Evolutionary conservation across 1,284 basidiomycete species (phyloP).

Genomic region (Moesziomyces aphidis): DNA sequence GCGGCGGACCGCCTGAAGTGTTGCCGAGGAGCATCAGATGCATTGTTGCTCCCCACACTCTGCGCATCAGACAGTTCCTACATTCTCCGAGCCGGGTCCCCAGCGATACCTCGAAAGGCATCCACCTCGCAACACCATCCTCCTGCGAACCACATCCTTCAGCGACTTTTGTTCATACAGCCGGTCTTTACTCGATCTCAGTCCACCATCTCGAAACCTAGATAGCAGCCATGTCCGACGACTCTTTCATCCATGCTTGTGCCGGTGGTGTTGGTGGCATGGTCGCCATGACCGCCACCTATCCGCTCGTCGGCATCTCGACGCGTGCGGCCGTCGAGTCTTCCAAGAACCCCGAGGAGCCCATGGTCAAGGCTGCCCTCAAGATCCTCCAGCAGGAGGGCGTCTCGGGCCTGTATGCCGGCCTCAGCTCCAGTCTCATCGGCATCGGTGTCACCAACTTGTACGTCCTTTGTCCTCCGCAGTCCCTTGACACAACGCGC

Average conservation of each 20-base stretch:
- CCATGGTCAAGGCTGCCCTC: conserved; percentile 71
- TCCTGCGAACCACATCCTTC: background rate
- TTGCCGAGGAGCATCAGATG: background rate
- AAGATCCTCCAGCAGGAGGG: conserved; percentile 89
- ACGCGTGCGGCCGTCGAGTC: conserved; percentile 92
- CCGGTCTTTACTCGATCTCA: conserved; percentile 8
- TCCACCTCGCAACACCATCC: background rate
- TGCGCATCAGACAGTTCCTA: conserved; percentile 4
- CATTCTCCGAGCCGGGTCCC: conserved; percentile 4
- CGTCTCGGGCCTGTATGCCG: conserved; percentile 84
- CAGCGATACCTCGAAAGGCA: background rate
- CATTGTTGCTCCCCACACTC: background rate
- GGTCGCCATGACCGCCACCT: conserved; percentile 69
- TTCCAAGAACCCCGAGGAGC: conserved; percentile 77
- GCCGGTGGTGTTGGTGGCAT: conserved; percentile 92
- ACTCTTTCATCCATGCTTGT: conserved; percentile 87
- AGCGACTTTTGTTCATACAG: background rate
- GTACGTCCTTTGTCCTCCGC: conserved; percentile 25
- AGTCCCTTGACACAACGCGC: background rate
- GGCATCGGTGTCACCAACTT: conserved; percentile 96
- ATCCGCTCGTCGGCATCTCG: conserved; percentile 88
- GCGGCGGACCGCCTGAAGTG: background rate
- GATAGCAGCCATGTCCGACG: conserved; percentile 66
- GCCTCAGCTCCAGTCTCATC: conserved; percentile 84
- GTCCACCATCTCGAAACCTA: background rate